Base-by-base conservation (phyloP, 306 rosid species). In the Begonia masoniana region DNA sequence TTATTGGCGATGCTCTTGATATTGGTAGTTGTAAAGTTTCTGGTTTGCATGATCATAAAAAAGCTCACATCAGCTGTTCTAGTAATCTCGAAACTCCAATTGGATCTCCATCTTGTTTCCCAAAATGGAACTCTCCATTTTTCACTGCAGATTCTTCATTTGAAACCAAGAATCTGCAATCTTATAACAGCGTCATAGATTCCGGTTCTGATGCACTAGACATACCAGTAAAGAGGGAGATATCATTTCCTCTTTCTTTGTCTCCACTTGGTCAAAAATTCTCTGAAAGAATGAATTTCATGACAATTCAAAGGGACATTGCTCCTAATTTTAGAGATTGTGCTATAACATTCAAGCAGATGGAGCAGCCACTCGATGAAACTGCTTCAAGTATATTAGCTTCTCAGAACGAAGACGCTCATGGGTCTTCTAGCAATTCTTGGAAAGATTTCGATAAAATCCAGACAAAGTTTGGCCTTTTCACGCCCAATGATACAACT, bases 241-340 rank as follows among this genome's bases (percentile, higher is more conserved):
- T 57, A 19, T 64, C 79, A 10, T 75, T 81, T 19, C 63, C 81
- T 19, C 64, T 67, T 56, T 80, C 87, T 47, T 60, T 81, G 58
- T 87, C 94, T 63, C 94, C 96, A 46, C 76, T 83, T 51, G 84
- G 94, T 57, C 86, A 74, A 57, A 72, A 68, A 47, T 58, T 55
- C 41, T 55, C 69, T 59, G 66, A 63, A 76, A 70, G 64, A 69
- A 59, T 45, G 55, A 71, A 73, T 12, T 54, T 60, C 23, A 65
- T 51, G 50, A 69, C 48, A 52, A 43, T 42, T 45, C 52, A 48
- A 63, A 57, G 50, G 45, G 72, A 62, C 56, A 51, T 26, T 64
- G 56, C 21, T 42, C 19, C 57, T 24, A 52, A 60, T 66, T 50
- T 61, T 55, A 71, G 73, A 56, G 84, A 55, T 67, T 63, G 61